A percentile compares a stretch with the other conserved stretches of the same genome.
These are phyloP conservation scores for Penicillium fuscoglaucum DNA, from an alignment of 2,329 filamentous ascomycete genomes.

Conservation along the genomic window DNA sequence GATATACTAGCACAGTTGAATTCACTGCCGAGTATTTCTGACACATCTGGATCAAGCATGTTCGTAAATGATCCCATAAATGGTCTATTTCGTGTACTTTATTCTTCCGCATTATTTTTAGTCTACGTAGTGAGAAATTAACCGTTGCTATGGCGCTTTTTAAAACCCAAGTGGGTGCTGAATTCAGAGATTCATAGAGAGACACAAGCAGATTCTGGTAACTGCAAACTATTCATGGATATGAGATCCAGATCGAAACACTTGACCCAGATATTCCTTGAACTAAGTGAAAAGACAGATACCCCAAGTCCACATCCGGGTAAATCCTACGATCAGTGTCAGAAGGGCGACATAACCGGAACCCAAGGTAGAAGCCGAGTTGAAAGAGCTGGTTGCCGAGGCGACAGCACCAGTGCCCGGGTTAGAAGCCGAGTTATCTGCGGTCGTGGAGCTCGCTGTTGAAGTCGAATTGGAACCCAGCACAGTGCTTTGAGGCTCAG, in stretches of 20 bases:
- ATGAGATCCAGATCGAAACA: background rate
- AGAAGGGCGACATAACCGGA: background rate
- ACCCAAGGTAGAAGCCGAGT: background rate
- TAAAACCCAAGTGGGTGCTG: background rate
- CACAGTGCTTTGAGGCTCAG: background rate
- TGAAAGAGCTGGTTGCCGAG: background rate
- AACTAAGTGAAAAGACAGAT: background rate
- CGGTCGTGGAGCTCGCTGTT: no score
- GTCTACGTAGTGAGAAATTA: background rate
- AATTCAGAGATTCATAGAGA: background rate
- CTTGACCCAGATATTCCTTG: accelerated
- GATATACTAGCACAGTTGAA: background rate
- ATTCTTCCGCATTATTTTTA: background rate
- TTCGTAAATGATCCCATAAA: background rate
- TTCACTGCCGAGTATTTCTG: no score
- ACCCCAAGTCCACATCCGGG: background rate
- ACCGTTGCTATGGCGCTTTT: background rate
- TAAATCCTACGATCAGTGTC: background rate
- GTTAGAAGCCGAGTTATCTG: no score
- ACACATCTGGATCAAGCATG: accelerated
- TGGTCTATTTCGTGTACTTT: background rate
- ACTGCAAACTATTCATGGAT: background rate
- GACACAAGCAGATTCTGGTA: no score
- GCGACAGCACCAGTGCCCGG: background rate
- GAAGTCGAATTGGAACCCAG: background rate